Evolutionary conservation across 169 alveolate genomes (phyloP).

Genomic region (Perkinsus chesapeaki): DNA sequence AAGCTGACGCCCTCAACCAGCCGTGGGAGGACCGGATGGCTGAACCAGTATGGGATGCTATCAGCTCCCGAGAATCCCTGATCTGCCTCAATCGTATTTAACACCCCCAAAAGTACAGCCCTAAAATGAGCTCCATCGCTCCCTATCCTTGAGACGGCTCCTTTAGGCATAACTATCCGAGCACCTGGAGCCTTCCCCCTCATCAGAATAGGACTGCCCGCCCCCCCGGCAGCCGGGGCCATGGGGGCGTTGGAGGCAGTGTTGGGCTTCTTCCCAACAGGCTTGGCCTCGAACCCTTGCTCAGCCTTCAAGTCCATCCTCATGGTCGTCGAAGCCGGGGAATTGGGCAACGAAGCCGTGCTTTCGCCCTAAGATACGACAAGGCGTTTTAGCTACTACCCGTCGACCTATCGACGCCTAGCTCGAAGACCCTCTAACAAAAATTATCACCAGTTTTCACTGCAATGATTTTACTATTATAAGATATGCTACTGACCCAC

Average conservation of each 20-base stretch:
- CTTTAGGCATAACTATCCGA: neutral
- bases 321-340: neutral
- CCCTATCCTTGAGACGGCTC: neutral
- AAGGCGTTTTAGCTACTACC: too few species aligned
- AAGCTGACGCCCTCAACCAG: neutral
- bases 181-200: neutral
- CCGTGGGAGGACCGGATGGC: neutral
- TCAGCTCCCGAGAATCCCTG: neutral
- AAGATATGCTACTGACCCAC: too few species aligned
- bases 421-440: too few species aligned
- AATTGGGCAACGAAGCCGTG: neutral
- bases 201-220: neutral
- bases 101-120: neutral
- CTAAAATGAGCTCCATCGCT: neutral
- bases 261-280: neutral
- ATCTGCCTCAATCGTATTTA: neutral
- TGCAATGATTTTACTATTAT: too few species aligned
- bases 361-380: neutral
- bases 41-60: neutral
- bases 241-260: neutral
- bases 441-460: too few species aligned
- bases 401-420: too few species aligned
- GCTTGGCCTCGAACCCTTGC: neutral
- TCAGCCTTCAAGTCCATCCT: neutral
- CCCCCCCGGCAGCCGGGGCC: neutral